A percentile compares a stretch with the other conserved stretches of the same genome.
Evolutionary conservation across 2,329 filamentous ascomycete species (phyloP).

Genomic region (Rhinocladiella similis): DNA sequence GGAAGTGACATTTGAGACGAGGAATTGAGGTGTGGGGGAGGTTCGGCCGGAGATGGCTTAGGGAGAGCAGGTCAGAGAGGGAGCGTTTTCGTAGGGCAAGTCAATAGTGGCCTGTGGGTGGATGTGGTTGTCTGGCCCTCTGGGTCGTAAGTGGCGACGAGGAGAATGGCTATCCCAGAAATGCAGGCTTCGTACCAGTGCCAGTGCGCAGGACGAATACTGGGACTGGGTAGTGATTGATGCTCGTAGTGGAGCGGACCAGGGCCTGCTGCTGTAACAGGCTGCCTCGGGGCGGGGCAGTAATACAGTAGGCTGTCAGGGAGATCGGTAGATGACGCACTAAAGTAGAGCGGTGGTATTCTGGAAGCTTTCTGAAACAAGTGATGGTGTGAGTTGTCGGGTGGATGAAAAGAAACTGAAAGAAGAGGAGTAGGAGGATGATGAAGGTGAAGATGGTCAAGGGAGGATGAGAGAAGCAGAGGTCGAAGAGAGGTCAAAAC

Average conservation of each 20-base stretch:
- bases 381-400: conserved; percentile 5
- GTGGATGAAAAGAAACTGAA: neutral
- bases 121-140: neutral
- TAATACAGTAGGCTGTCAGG: neutral
- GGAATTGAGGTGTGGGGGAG: conserved; percentile 20
- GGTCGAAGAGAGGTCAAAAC: neutral
- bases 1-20: conserved; percentile 48
- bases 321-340: conserved; percentile 23
- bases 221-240: conserved; percentile 3
- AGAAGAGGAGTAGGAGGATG: too few relatives aligned
- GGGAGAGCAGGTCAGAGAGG: conserved; percentile 6
- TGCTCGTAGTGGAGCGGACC: conserved; percentile 17
- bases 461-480: neutral
- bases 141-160: conserved; percentile 9
- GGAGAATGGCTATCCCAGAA: conserved; percentile 11
- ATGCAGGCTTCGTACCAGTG: neutral
- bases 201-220: too few relatives aligned
- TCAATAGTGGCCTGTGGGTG: conserved; percentile 18
- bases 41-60: conserved; percentile 12
- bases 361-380: conserved; percentile 8
- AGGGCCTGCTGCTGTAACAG: conserved; percentile 1
- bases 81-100: conserved; percentile 12
- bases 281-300: conserved; percentile 5
- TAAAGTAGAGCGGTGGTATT: conserved; percentile 19
- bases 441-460: neutral